A percentile compares a stretch with the other conserved stretches of the same genome.
Evolutionary conservation across 1,139 yeast genomes (phyloP).

Genomic region (Geotrichum macrosporum): DNA sequence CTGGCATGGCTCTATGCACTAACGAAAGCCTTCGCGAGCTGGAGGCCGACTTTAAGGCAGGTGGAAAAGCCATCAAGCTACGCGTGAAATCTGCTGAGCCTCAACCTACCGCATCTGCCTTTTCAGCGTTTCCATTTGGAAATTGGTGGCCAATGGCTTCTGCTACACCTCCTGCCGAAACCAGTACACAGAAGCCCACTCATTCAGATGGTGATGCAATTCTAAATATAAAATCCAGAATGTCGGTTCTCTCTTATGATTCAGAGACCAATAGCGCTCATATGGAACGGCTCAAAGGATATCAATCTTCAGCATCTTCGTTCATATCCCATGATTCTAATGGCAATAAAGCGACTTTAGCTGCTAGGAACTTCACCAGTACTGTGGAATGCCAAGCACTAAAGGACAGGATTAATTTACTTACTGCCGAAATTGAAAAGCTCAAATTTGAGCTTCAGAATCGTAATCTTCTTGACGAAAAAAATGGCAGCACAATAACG

Average conservation of each 20-base stretch:
- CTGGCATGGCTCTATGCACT: constrained; percentile 31
- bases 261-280: constrained; percentile 10
- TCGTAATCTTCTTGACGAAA: constrained; percentile 13
- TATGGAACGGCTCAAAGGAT: constrained; percentile 3
- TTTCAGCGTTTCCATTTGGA: too few relatives aligned
- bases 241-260: constrained; percentile 17
- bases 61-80: constrained; percentile 14
- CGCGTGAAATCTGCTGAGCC: constrained; percentile 5
- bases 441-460: constrained; percentile 20
- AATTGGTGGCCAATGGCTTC: constrained; percentile 17
- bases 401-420: constrained; percentile 16
- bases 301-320: constrained; percentile 18
- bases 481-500: constrained; percentile 5
- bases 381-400: constrained; percentile 15
- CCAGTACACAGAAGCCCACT: constrained; percentile 1
- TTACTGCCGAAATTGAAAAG: constrained; percentile 21
- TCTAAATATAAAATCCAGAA: constrained; percentile 1
- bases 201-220: not conserved
- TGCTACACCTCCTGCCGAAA: not conserved
- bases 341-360: constrained; percentile 3
- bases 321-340: constrained; percentile 19
- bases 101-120: constrained; percentile 5
- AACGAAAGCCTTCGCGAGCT: constrained; percentile 27
- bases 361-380: too few relatives aligned
- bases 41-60: constrained; percentile 29